Base-by-base conservation (phyloP, 139 green algal species). In the Micractinium sp. region DNA sequence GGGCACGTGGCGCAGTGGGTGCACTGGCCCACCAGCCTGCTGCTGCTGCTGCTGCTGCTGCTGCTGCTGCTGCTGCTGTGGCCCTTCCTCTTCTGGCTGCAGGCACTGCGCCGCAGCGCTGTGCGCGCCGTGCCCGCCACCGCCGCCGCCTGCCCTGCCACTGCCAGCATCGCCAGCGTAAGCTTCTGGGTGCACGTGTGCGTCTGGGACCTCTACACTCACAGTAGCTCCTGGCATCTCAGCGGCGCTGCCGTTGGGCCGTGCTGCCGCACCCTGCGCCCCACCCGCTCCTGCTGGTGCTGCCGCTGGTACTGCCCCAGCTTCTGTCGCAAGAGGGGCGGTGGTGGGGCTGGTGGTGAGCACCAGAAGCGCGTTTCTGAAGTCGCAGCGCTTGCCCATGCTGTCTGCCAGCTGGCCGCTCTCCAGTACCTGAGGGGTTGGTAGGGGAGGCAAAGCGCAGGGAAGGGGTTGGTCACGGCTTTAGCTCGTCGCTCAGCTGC, bases 361-460 rank as follows among this genome's bases (percentile, higher is more conserved):
- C 22, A 90, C 77, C 31, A 92, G 12, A 7, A 90, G 2, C 0
- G 89, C 53, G 69, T 92, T 92, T 20, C 85, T 36, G 80, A 92
- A 90, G 78, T 90, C 66, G 67, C 61, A 66, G 27, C 78, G 83
- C 39, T 78, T 88, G 53, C 89, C 89, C 85, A 90, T 92, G 33
- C 79, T 82, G 88, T 92, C 89, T 5, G 47, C 47, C 35, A 92
- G 84, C 67, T 90, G 77, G 3, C 89, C 89, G 7, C 78, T 39
- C 63, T 90, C 86, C 13, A 87, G 63, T 33, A 88, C 47, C 85
- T 92, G 87, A 53, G 36, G 60, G 12, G 38, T 29, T 7, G 38
- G 67, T 41, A 82, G 25, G 7, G 39, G 27, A 36, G 25, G 5
- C 18, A 15, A 18, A 23, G 38, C 23, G 23, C 20, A 71, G 12